A percentile compares a stretch with the other conserved stretches of the same genome.
These are phyloP conservation scores for Penicillium aurantiogriseum DNA, from an alignment of 2,329 filamentous ascomycete genomes.

Conservation along the genomic window DNA sequence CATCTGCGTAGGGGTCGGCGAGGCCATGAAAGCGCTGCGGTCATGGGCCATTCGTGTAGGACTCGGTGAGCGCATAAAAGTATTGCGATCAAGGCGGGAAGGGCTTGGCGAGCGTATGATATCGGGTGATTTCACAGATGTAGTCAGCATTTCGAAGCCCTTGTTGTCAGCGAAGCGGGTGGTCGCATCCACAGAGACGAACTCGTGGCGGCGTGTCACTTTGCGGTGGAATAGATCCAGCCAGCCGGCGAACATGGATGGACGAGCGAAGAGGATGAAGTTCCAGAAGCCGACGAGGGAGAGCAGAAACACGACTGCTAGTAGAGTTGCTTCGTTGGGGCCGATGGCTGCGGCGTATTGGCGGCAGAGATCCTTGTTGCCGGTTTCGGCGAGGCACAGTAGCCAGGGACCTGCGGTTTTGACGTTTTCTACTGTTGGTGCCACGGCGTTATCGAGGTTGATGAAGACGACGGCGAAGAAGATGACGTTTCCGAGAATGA, in stretches of 20 bases:
- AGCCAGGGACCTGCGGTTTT: constrained; percentile 65
- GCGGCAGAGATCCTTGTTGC: constrained; percentile 67
- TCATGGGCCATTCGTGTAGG: constrained; percentile 11
- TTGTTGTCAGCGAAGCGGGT: constrained; percentile 62
- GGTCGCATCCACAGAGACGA: constrained; percentile 81
- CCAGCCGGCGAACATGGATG: constrained; percentile 87
- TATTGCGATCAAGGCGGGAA: constrained; percentile 4
- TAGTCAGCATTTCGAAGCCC: constrained; percentile 75
- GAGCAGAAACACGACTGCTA: constrained; percentile 78
- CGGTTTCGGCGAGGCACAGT: constrained; percentile 62
- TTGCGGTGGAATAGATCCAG: constrained; percentile 57
- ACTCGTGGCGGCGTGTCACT: constrained; percentile 62
- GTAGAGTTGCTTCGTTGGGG: constrained; percentile 72
- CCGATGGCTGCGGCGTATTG: constrained; percentile 60
- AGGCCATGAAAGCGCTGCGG: constrained; percentile 12
- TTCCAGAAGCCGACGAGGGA: constrained; percentile 85
- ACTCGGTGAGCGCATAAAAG: constrained; percentile 23
- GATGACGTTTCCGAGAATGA: constrained; percentile 87
- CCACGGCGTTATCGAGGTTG: constrained; percentile 73
- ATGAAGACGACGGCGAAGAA: constrained; percentile 94
- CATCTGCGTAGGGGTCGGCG: constrained; percentile 19
- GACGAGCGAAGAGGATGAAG: constrained; percentile 75
- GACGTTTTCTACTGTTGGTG: constrained; percentile 55
- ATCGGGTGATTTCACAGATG: constrained; percentile 36
- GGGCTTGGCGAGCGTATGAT: constrained; percentile 25